Evolutionary conservation across 768 basidiomycete species (phyloP).

Genomic region (Lactifluus volemus): DNA sequence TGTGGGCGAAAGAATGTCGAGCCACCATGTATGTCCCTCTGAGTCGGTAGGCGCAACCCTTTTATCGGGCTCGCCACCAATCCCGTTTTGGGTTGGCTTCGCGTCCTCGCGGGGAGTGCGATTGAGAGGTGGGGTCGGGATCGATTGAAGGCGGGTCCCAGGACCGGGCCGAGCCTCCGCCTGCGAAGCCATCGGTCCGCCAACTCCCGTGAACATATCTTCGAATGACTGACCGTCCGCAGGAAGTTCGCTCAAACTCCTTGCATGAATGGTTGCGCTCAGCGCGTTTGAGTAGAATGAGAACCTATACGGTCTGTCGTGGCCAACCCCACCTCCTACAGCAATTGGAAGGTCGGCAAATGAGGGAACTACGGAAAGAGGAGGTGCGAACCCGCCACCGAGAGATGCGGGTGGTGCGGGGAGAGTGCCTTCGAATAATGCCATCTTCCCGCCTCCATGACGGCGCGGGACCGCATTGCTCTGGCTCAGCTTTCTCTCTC

Average conservation of each 20-base stretch:
- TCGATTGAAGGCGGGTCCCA: constrained; percentile 1
- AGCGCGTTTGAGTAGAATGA: constrained; percentile 96
- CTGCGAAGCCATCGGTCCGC: constrained; percentile 5
- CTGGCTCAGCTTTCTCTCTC: constrained; percentile 84
- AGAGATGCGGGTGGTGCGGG: constrained; percentile 41
- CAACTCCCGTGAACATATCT: constrained; percentile 66
- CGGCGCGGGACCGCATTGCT: constrained; percentile 62
- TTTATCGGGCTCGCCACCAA: constrained; percentile 9
- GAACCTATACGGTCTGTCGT: constrained; percentile 92
- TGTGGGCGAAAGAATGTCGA: constrained; percentile 88
- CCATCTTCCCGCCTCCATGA: constrained; percentile 71
- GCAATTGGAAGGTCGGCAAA: constrained; percentile 29
- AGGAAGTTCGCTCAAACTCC: constrained; percentile 87
- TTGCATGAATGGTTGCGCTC: constrained; percentile 89
- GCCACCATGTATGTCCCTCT: constrained; percentile 91
- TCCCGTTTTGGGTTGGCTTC: background rate
- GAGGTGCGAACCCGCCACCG: constrained; percentile 17
- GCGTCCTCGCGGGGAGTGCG: background rate
- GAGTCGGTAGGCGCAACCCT: background rate
- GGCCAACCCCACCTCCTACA: constrained; percentile 25
- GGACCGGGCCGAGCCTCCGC: background rate
- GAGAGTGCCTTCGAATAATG: constrained; percentile 63
- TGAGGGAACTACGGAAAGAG: constrained; percentile 34
- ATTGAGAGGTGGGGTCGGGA: background rate
- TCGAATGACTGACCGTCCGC: constrained; percentile 90